Conservation (phyloP, 2,329 filamentous ascomycete species). For the Hypoxylon sp. region DNA sequence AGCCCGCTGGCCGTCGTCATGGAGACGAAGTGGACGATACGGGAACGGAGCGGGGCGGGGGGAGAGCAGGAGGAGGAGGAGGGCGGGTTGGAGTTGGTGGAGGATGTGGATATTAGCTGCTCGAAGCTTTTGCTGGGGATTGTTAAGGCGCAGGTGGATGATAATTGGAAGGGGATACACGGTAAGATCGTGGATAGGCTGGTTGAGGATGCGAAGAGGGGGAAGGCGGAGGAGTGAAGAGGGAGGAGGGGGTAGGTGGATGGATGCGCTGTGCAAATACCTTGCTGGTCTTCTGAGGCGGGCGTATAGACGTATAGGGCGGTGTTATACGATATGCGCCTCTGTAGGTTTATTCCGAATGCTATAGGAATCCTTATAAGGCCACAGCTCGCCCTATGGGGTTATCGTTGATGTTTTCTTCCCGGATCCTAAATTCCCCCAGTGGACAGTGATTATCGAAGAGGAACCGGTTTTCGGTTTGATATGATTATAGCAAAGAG, state of each 20-base stretch:
- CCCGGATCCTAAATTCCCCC: neutral
- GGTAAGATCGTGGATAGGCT: conserved; percentile 60
- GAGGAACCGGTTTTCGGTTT: too few relatives aligned
- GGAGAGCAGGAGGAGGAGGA: conserved; percentile 38
- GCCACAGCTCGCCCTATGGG: neutral
- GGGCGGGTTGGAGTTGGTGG: conserved; percentile 58
- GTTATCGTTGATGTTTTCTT: neutral
- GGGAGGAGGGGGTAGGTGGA: neutral
- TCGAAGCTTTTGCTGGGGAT: conserved; percentile 63
- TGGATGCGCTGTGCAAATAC: neutral
- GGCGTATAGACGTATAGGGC: neutral
- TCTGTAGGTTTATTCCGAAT: neutral
- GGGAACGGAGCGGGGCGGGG: conserved; percentile 51
- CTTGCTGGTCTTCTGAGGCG: neutral
- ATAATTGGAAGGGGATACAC: conserved; percentile 64
- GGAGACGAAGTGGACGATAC: conserved; percentile 63
- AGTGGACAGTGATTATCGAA: too few relatives aligned
- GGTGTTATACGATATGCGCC: neutral
- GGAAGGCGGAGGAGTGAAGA: conserved; percentile 3
- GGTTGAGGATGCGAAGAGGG: conserved; percentile 47
- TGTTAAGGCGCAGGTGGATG: conserved; percentile 65
- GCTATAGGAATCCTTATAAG: neutral
- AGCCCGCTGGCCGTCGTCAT: conserved; percentile 65
- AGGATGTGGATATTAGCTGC: conserved; percentile 64
- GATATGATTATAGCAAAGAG: neutral